phyloP scores from a whole-genome alignment of 2,329 filamentous ascomycete species.

The Colletotrichum zoysiae region DNA sequence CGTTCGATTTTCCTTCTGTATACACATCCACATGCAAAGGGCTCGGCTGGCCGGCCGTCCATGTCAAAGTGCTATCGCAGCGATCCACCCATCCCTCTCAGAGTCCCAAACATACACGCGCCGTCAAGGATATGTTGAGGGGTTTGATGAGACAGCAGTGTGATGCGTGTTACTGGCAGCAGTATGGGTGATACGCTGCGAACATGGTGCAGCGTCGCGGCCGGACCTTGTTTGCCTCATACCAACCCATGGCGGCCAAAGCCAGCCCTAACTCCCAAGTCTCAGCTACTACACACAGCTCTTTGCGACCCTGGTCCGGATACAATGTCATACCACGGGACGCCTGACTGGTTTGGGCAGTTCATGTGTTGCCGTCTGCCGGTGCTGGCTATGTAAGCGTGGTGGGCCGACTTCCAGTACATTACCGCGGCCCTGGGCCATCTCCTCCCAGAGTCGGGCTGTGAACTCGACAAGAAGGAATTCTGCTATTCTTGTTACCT shows the following conservation, averaged over 20 bases:
- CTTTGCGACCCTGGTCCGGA: background rate
- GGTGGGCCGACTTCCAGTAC: background rate
- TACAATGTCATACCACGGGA: background rate
- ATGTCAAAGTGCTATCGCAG: background rate
- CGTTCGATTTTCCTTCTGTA: background rate
- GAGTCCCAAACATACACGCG: constrained; percentile 5
- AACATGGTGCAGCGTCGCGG: constrained; percentile 3
- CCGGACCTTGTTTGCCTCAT: background rate
- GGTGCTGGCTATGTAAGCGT: background rate
- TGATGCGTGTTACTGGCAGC: background rate
- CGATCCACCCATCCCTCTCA: constrained; percentile 8
- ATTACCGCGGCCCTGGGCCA: background rate
- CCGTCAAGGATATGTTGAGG: background rate
- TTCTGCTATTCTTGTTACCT: background rate
- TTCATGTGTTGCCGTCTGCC: background rate
- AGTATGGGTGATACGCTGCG: constrained; percentile 7
- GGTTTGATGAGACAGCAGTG: background rate
- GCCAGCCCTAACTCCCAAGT: background rate
- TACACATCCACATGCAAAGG: background rate
- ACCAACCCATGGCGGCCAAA: constrained; percentile 2
- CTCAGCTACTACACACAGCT: background rate
- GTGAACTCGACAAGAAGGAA: background rate
- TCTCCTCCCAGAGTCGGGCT: background rate
- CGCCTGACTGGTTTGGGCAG: background rate
- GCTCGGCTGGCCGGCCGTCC: background rate